Conservation (phyloP, 2,329 filamentous ascomycete species). For the Ceratocystis cacaofunesta region DNA sequence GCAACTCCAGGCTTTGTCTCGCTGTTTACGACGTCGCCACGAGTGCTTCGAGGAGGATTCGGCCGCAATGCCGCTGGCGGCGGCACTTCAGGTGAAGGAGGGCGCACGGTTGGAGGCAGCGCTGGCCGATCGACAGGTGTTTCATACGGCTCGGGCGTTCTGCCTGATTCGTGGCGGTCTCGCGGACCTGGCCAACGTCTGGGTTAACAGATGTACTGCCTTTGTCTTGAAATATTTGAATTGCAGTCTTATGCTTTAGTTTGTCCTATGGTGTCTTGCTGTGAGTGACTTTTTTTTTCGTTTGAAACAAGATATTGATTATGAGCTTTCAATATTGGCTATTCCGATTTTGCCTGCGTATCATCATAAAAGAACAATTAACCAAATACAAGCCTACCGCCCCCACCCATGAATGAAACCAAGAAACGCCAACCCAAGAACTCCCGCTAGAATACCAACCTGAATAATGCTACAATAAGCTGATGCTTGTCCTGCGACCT, state of each 20-base stretch:
- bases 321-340: not conserved
- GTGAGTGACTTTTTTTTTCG: not conserved
- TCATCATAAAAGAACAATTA: not conserved
- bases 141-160: slow-evolving; percentile 27
- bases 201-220: slow-evolving; percentile 28
- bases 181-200: slow-evolving; percentile 49
- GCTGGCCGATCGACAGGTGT: slow-evolving; percentile 9
- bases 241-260: not conserved
- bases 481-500: not conserved
- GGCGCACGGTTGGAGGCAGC: slow-evolving; percentile 3
- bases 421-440: not conserved
- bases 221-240: not conserved
- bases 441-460: not conserved
- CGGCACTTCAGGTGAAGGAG: not conserved
- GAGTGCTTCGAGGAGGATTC: slow-evolving; percentile 3
- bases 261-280: not conserved
- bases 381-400: not conserved
- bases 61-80: not conserved
- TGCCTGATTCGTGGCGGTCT: slow-evolving; percentile 49
- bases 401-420: not conserved
- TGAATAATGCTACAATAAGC: not conserved
- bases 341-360: not conserved
- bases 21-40: slow-evolving; percentile 41
- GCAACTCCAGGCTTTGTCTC: slow-evolving; percentile 59
- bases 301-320: too few relatives aligned